Evolutionary conservation across 2,329 filamentous ascomycete genomes (phyloP), one percentile per base, ranked within the genome.

Genomic region (Colletotrichum simmondsii): DNA sequence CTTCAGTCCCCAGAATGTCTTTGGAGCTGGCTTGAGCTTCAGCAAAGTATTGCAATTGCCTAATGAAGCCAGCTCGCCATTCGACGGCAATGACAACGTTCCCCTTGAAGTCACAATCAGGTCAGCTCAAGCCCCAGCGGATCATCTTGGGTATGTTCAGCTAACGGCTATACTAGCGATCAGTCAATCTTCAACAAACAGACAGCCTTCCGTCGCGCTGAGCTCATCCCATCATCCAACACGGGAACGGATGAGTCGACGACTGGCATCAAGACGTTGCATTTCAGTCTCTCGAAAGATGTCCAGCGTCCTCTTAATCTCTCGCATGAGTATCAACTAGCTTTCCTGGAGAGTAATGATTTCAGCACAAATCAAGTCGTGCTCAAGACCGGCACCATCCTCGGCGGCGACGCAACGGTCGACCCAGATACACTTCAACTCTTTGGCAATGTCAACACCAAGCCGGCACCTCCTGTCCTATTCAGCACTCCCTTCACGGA

Each of bases 181-280:
- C 76, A 85, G 72, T 91, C 89, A 75, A 91, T 92, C 79, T 92
- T 92, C 80, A 86, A 87, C 76, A 78, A 85, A 63, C 90, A 92
- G 79, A 81, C 81, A 2, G 90, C 90, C 19, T 92, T 92, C 82
- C 86, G 90, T 37, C 88, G 90, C 74, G 87, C 88, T 0, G 90
- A 91, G 69, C 84, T 91, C 54, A 84, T 90, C 64, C 83, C 87
- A 7, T 79, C 83, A 75, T 81, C 86, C 82, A 86, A 88, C 82
- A 82, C 79, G 19, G 83, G 88, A 65, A 85, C 85, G 37, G 89
- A 90, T 61, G 75, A 81, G 11, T 88, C 86, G 22, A 88, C 85
- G 30, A 78, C 79, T 26, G 89, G 89, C 37, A 80, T 91, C 67
- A 91, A 91, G 81, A 91, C 89, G 1, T 84, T 92, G 62, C 90